Evolutionary conservation across 2,329 filamentous ascomycete species (phyloP), one percentile per base, ranked within the genome.

Genomic region (Fusarium abutilonis): DNA sequence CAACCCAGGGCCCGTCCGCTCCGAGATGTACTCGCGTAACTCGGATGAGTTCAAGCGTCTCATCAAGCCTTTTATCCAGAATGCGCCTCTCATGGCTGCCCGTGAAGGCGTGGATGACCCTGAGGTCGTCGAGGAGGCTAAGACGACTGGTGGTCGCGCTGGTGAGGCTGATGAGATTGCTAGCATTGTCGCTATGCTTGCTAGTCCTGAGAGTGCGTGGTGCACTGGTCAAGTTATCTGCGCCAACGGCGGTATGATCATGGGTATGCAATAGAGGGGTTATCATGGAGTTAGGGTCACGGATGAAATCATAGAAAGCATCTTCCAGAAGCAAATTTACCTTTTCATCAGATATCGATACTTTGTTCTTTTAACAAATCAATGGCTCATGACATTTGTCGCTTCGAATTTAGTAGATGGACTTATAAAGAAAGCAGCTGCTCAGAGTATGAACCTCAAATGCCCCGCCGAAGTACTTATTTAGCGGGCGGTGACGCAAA

Each of bases 1-100:
- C 61, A 84, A 83, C 74, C 83, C 83, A 4, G 82, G 82, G 1
- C 82, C 82, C 6, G 81, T 84, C n/a, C 74, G 79, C 59, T 80
- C 78, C 4, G 76, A 76, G 36, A 80, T 82, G 81, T 83, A 83
- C 69, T 70, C 68, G 13, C 66, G 67, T 43, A 71, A 71, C 59
- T 57, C 68, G 31, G 68, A 70, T 9, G 68, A 70, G 63, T 70
- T 70, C 51, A 70, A 71, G 56, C 46, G 46, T 13, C 66, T 71
- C 32, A 68, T 70, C 56, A 70, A 70, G 63, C 68, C 68, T 23
- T 70, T 71, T 14, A 70, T 70, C 45, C 68, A 70, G 49, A 71
- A 70, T 42, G 68, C 68, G 3, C 68, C 68, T 34, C 58, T 70
- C 41, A 70, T 71, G 68, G 65, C 54, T 36, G 65, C 57, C 28